These are phyloP conservation scores for Penicillium roqueforti DNA, from an alignment of 495 filamentous ascomycete genomes.

Conservation along the genomic window DNA sequence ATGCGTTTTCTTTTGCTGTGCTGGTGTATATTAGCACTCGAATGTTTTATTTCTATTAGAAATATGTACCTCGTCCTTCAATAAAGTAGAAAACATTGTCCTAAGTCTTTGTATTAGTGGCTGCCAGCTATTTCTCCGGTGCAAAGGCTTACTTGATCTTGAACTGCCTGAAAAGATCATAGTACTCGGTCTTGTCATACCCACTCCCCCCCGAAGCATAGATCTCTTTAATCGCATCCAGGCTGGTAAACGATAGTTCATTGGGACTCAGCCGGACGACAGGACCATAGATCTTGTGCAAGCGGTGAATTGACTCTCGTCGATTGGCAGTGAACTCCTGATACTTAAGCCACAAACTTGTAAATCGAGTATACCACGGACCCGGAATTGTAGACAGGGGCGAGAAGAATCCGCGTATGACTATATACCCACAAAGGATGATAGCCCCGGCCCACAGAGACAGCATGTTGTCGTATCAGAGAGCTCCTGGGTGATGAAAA, in stretches of 20 bases:
- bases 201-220: slow-evolving; percentile 62
- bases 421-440: slow-evolving; percentile 10
- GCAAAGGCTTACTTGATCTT: slow-evolving; percentile 40
- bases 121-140: background rate
- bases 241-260: slow-evolving; percentile 57
- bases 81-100: slow-evolving; percentile 59
- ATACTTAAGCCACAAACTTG: slow-evolving; percentile 50
- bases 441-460: slow-evolving; percentile 18
- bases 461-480: slow-evolving; percentile 18
- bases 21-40: slow-evolving; percentile 27
- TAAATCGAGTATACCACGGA: slow-evolving; percentile 49
- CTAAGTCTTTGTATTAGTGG: slow-evolving; percentile 22
- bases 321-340: slow-evolving; percentile 53
- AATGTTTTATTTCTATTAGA: background rate
- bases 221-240: slow-evolving; percentile 59
- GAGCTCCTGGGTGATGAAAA: too few species aligned
- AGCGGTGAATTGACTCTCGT: slow-evolving; percentile 49
- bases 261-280: slow-evolving; percentile 55
- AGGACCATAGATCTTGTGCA: slow-evolving; percentile 55
- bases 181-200: slow-evolving; percentile 66
- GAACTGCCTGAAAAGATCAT: slow-evolving; percentile 58
- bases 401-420: slow-evolving; percentile 7
- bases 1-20: slow-evolving; percentile 57
- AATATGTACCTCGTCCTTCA: slow-evolving; percentile 45
- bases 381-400: slow-evolving; percentile 43